Evolutionary conservation across 2,329 filamentous ascomycete genomes (phyloP).

Genomic region (Fusarium drepaniforme): DNA sequence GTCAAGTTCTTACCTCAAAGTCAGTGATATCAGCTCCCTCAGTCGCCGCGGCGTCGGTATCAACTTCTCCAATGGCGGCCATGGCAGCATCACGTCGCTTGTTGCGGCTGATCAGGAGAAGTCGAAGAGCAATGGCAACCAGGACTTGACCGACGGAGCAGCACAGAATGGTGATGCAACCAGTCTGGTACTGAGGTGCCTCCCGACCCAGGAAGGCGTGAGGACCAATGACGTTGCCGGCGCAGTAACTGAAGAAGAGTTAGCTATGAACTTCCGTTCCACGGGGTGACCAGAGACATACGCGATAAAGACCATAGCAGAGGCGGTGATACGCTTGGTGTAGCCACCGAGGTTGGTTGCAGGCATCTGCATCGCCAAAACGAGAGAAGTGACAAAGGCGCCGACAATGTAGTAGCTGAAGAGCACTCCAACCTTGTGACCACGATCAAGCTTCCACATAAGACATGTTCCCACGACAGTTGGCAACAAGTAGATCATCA

Average conservation of each 20-base stretch:
- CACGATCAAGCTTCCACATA: conserved; percentile 60
- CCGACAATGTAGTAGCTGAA: conserved; percentile 65
- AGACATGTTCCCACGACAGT: conserved; percentile 61
- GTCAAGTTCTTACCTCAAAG: conserved; percentile 27
- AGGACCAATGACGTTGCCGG: conserved; percentile 36
- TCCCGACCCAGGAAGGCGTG: conserved; percentile 58
- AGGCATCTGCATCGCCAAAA: conserved; percentile 65
- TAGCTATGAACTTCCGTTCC: background rate
- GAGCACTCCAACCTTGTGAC: conserved; percentile 58
- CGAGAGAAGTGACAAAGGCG: conserved; percentile 62
- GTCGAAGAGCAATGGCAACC: conserved; percentile 27
- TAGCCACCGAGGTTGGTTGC: conserved; percentile 61
- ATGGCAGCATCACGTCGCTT: conserved; percentile 20
- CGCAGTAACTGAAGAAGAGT: background rate
- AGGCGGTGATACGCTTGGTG: conserved; percentile 59
- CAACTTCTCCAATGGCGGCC: background rate
- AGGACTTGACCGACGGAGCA: conserved; percentile 34
- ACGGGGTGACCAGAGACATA: conserved; percentile 47
- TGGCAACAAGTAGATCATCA: conserved; percentile 62
- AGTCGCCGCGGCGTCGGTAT: background rate
- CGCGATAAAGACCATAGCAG: conserved; percentile 60
- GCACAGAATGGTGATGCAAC: conserved; percentile 54
- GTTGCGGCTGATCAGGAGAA: conserved; percentile 26
- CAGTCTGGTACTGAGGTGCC: conserved; percentile 62
- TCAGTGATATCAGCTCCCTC: conserved; percentile 36